These are phyloP conservation scores for Agaricus sinodeliciosus DNA, from an alignment of 768 basidiomycete genomes.

Conservation along the genomic window DNA sequence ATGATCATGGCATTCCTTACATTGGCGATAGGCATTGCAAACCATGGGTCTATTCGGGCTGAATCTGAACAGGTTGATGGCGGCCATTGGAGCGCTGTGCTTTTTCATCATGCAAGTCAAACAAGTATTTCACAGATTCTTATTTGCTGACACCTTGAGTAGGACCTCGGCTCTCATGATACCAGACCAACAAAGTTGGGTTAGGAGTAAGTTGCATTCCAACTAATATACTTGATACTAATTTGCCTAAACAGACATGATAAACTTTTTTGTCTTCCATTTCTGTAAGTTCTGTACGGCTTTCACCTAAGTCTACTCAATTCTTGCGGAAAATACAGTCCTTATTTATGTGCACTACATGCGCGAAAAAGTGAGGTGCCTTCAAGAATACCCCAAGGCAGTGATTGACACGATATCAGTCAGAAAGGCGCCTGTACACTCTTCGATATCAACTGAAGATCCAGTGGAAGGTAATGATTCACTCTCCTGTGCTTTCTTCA, in stretches of 20 bases:
- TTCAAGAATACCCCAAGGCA: neutral
- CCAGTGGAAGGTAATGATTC: conserved; percentile 45
- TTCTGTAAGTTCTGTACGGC: conserved; percentile 33
- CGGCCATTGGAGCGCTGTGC: conserved; percentile 44
- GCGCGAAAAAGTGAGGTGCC: conserved; percentile 44
- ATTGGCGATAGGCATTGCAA: conserved; percentile 37
- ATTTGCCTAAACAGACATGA: conserved; percentile 35
- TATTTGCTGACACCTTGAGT: neutral
- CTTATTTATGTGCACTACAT: conserved; percentile 72
- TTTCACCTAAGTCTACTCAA: conserved; percentile 9
- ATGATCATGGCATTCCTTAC: neutral
- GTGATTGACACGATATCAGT: conserved; percentile 27
- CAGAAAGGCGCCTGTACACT: conserved; percentile 61
- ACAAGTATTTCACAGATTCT: neutral
- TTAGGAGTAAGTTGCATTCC: conserved; percentile 24
- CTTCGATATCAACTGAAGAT: conserved; percentile 72
- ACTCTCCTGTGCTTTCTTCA: conserved; percentile 6
- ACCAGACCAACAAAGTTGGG: conserved; percentile 27
- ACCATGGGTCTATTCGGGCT: conserved; percentile 70
- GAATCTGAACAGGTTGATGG: conserved; percentile 60
- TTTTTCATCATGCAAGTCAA: conserved; percentile 47
- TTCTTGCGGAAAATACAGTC: conserved; percentile 32
- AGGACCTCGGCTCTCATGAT: conserved; percentile 34
- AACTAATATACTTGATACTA: neutral
- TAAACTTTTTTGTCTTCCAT: conserved; percentile 76